phyloP scores from a whole-genome alignment of 1,139 yeast genomes.

The Meyerozyma guilliermondii region DNA sequence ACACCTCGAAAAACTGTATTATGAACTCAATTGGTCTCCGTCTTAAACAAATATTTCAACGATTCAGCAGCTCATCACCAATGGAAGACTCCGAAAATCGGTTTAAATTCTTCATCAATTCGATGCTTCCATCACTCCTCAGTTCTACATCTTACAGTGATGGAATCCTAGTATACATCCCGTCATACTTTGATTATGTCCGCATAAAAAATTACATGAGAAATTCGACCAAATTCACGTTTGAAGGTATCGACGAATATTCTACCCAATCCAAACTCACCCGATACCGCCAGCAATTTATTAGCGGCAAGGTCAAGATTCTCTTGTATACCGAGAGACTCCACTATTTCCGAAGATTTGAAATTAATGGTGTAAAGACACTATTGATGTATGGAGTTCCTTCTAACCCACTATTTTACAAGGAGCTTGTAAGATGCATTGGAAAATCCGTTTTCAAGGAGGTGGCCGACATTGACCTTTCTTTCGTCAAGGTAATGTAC shows the following conservation, averaged over 20 bases:
- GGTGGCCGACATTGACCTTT: conserved; percentile 54
- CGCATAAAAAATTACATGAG: conserved; percentile 70
- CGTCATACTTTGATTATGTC: conserved; percentile 83
- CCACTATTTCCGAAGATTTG: conserved; percentile 86
- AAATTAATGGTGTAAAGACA: conserved; percentile 80
- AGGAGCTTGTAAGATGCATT: conserved; percentile 59
- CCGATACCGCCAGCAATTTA: conserved; percentile 65
- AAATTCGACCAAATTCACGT: conserved; percentile 54
- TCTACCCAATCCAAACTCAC: conserved; percentile 66
- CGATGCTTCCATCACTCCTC: conserved; percentile 63
- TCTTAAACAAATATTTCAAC: conserved; percentile 68
- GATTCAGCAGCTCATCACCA: conserved; percentile 58
- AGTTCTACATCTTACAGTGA: conserved; percentile 55
- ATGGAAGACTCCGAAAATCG: conserved; percentile 71
- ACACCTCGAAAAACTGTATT: conserved; percentile 34
- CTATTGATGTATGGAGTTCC: conserved; percentile 83
- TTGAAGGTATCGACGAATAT: conserved; percentile 78
- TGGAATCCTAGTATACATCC: conserved; percentile 77
- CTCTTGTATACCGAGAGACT: conserved; percentile 87
- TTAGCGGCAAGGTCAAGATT: conserved; percentile 60
- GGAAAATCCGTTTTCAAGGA: conserved; percentile 44
- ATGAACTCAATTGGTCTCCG: conserved; percentile 51
- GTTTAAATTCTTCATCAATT: conserved; percentile 73
- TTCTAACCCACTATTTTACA: conserved; percentile 75
- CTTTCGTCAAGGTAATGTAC: conserved; percentile 62